Evolutionary conservation across 148 eudicot genomes (phyloP), one percentile per base, ranked within the genome.

Genomic region (Rhododendron kiyosumense): DNA sequence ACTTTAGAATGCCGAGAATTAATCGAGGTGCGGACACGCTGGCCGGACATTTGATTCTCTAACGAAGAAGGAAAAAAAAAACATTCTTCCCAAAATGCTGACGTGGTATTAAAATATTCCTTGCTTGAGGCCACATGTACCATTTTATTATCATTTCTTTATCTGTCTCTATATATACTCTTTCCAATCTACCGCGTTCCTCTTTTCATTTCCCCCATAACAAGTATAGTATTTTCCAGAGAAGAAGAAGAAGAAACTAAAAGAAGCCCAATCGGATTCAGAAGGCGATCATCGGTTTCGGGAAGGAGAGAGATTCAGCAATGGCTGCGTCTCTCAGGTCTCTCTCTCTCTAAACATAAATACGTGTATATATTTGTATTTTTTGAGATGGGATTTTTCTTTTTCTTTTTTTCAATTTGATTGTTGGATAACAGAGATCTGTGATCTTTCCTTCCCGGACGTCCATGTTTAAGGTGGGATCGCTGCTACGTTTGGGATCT

Each of bases 381-480:
- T 24, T 59, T 45, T 32, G 75, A 82, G 9, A 4, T 8, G 11
- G 26, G 2, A 12, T 3, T 49, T 59, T 32, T 61, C 13, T 12
- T 57, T 61, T 30, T 30, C 1, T 28, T 13, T 71, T 83, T 7
- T 5, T 10, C 7, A 26, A 78, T 46, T 18, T 18, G 14, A 8
- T 79, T 9, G n/a, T 67, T 67, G 34, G 77, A 38, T 73, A 24
- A 34, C 86, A 84, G 89, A 59, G 61, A 65, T 87, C 69, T 80
- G 46, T 87, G 86, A 87, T 78, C 83, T 32, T 49, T 63, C 79
- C 81, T 83, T 52, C 61, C 65, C 71, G 85, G 83, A 20, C 69
- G 13, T 83, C 86, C 81, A 89, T 91, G 92, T 85, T 91, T 67
- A 78, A 86, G 86, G 82, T 85, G 54, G 88, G 83, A 48, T 61